A percentile compares a stretch with the other conserved stretches of the same genome.
phyloP scores from a whole-genome alignment of 306 rosid species.

The Boehmeria nivea region DNA sequence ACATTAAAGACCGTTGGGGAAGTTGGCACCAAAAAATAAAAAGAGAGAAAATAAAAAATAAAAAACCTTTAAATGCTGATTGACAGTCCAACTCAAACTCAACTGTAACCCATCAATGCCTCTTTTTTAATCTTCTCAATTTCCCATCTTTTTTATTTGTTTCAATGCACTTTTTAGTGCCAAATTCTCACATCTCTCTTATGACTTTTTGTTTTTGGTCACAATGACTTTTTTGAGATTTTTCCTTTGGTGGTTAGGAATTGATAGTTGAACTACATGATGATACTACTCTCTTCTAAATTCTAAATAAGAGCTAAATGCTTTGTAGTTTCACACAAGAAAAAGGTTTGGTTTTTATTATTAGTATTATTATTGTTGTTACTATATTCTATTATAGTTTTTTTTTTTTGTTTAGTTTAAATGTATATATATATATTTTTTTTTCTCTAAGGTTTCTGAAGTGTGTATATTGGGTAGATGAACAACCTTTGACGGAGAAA shows the following conservation, averaged over 20 bases:
- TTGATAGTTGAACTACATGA: too few species aligned
- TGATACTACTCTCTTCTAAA: too few species aligned
- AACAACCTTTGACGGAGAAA: slow-evolving; percentile 70
- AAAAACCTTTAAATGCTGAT: slow-evolving; percentile 34
- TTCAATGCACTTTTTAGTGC: neutral
- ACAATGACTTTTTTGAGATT: too few species aligned
- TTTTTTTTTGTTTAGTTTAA: too few species aligned
- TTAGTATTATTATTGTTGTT: too few species aligned
- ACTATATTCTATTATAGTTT: too few species aligned
- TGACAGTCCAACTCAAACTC: slow-evolving; percentile 21
- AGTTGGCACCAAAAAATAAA: slow-evolving; percentile 41
- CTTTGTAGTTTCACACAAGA: too few species aligned
- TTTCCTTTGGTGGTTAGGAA: too few species aligned
- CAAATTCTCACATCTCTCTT: neutral
- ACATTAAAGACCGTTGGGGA: slow-evolving; percentile 64
- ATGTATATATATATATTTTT: too few species aligned
- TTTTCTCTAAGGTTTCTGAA: too few species aligned
- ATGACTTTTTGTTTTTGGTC: neutral
- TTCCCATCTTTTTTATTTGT: slow-evolving; percentile 1
- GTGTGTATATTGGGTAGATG: slow-evolving; percentile 55
- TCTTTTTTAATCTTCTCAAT: slow-evolving; percentile 7
- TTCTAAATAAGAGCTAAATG: too few species aligned
- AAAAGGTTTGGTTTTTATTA: too few species aligned
- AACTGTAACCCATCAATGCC: slow-evolving; percentile 29
- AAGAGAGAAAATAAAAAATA: slow-evolving; percentile 8